Evolutionary conservation across 805 yeast genomes (phyloP).

Genomic region (Starmerella stigmatis): DNA sequence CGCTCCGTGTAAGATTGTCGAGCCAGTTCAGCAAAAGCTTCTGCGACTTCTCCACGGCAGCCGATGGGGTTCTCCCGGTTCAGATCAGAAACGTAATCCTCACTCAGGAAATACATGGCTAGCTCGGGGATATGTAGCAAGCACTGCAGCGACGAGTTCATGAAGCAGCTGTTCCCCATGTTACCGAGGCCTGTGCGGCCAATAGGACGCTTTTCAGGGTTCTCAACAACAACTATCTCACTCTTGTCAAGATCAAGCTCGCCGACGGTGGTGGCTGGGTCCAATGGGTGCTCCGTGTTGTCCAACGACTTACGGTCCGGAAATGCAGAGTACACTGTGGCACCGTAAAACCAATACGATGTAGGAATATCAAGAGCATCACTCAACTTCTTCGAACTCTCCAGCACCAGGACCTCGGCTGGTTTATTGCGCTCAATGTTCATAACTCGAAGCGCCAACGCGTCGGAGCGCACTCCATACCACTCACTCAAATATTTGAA

Average conservation of each 20-base stretch:
- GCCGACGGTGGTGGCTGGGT: background rate
- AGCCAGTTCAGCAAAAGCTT: conserved; percentile 59
- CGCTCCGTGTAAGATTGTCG: conserved; percentile 41
- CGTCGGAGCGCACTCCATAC: conserved; percentile 12
- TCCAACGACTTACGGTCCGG: background rate
- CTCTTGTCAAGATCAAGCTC: conserved; percentile 9
- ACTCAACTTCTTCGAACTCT: background rate
- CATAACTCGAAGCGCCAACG: conserved; percentile 10
- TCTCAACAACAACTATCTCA: conserved; percentile 34
- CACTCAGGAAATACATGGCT: conserved; percentile 55
- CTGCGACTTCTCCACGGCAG: conserved; percentile 69
- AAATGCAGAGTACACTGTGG: background rate
- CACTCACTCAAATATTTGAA: conserved; percentile 8
- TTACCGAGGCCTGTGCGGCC: conserved; percentile 83
- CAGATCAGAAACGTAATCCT: conserved; percentile 51
- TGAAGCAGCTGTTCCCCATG: conserved; percentile 92
- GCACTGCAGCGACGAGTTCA: conserved; percentile 81
- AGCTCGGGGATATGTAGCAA: conserved; percentile 74
- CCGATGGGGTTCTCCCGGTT: conserved; percentile 78
- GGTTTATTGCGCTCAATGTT: conserved; percentile 6
- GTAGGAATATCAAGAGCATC: background rate
- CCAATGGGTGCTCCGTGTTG: background rate
- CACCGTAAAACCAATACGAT: conserved; percentile 2
- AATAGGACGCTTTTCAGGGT: conserved; percentile 72
- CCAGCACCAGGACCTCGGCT: background rate